Evolutionary conservation across 192 early-diverging fungal species (phyloP).

Genomic region (Coemansia aciculifera): DNA sequence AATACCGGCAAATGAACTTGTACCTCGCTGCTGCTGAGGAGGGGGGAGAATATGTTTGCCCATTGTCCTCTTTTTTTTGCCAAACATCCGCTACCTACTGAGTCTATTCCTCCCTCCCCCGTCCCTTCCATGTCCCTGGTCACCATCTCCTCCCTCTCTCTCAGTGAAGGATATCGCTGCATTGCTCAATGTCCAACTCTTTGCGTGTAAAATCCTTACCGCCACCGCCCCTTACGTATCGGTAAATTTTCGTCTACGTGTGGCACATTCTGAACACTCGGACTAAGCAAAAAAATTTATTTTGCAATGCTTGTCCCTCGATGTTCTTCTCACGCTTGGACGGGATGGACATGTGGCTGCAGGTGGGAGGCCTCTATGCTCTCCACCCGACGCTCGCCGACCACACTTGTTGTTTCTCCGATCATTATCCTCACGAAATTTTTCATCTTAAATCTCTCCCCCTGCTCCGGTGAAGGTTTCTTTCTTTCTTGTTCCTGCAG

Average conservation of each 20-base stretch:
- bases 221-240: background rate
- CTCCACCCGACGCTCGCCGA: constrained; percentile 7
- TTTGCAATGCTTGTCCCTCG: background rate
- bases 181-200: background rate
- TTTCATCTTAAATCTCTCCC: background rate
- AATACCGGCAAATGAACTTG: background rate
- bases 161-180: background rate
- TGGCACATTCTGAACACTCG: background rate
- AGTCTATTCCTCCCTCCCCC: background rate
- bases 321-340: constrained; percentile 12
- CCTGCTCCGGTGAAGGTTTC: background rate
- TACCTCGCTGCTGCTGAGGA: background rate
- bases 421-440: background rate
- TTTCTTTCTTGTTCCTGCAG: background rate
- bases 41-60: background rate
- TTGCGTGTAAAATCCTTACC: background rate
- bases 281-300: background rate
- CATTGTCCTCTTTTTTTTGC: background rate
- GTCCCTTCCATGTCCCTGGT: background rate
- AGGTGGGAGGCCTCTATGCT: background rate
- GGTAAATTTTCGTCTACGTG: background rate
- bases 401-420: background rate
- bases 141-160: background rate
- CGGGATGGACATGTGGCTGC: constrained; percentile 7
- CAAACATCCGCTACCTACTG: background rate